These are phyloP conservation scores for Isabelozyma pseudorhagii DNA, from an alignment of 805 yeast species.

Conservation along the genomic window DNA sequence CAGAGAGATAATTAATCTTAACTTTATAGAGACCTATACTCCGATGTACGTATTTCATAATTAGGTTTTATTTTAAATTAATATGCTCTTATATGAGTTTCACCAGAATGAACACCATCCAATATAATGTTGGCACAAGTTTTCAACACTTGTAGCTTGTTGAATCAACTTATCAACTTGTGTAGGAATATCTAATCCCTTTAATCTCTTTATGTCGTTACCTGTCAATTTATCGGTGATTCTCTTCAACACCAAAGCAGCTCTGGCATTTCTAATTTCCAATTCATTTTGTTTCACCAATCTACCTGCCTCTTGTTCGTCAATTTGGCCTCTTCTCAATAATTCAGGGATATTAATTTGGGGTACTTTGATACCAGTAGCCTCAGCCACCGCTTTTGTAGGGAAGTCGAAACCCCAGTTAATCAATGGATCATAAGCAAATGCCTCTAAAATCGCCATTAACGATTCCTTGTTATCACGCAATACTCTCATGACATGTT, in stretches of 20 bases:
- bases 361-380: constrained; percentile 67
- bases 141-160: constrained; percentile 95
- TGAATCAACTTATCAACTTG: constrained; percentile 93
- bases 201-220: constrained; percentile 75
- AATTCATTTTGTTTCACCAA: constrained; percentile 68
- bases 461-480: constrained; percentile 93
- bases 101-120: constrained; percentile 99
- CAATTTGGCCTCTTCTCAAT: constrained; percentile 68
- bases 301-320: constrained; percentile 70
- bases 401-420: constrained; percentile 99
- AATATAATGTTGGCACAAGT: constrained; percentile 91
- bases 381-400: constrained; percentile 68
- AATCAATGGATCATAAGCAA: constrained; percentile 96
- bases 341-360: constrained; percentile 68
- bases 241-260: constrained; percentile 82
- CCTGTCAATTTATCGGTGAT: constrained; percentile 93
- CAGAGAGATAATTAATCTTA: no score
- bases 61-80: background rate
- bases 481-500: constrained; percentile 92
- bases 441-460: constrained; percentile 97
- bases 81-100: background rate
- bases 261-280: constrained; percentile 82
- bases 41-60: constrained; percentile 1
- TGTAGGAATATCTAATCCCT: constrained; percentile 73
- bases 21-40: background rate